phyloP scores from a whole-genome alignment of 768 basidiomycete genomes.

The Albatrellus ellisii region DNA sequence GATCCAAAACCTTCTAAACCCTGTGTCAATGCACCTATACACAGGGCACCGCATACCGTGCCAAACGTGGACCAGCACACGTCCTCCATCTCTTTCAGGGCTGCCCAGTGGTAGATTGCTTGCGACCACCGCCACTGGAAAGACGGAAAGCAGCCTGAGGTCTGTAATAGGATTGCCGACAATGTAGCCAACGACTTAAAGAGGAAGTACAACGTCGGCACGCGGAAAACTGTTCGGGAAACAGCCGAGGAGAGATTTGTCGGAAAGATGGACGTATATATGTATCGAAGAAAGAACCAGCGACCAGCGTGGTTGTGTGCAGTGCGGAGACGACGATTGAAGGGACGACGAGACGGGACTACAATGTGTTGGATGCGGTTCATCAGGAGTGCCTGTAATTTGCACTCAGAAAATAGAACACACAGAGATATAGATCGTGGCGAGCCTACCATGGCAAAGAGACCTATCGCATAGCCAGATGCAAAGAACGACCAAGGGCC shows the following conservation, averaged over 20 bases:
- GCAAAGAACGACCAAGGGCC: slow-evolving; percentile 64
- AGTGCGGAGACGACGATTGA: slow-evolving; percentile 16
- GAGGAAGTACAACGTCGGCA: slow-evolving; percentile 55
- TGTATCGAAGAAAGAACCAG: slow-evolving; percentile 13
- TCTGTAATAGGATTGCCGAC: slow-evolving; percentile 45
- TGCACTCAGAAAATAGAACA: neutral
- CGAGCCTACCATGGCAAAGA: slow-evolving; percentile 45
- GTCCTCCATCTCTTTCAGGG: slow-evolving; percentile 38
- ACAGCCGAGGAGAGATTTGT: slow-evolving; percentile 45
- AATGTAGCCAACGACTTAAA: slow-evolving; percentile 43
- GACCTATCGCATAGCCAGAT: slow-evolving; percentile 56
- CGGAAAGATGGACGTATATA: slow-evolving; percentile 39
- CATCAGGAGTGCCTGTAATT: slow-evolving; percentile 44
- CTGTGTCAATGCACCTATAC: slow-evolving; percentile 51
- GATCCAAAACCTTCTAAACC: slow-evolving; percentile 49
- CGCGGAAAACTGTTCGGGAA: slow-evolving; percentile 45
- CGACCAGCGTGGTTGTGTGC: slow-evolving; percentile 10
- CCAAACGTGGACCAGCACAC: slow-evolving; percentile 68
- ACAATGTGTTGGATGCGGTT: slow-evolving; percentile 73
- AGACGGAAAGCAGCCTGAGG: slow-evolving; percentile 29
- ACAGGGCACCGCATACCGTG: slow-evolving; percentile 50
- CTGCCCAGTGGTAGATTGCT: slow-evolving; percentile 30
- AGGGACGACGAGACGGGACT: slow-evolving; percentile 41
- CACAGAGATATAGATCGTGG: neutral
- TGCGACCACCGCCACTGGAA: slow-evolving; percentile 21